Percentiles rank a stretch among this genome's conserved stretches.
Evolutionary conservation across 495 filamentous ascomycete genomes (phyloP).

Genomic region (Extremus antarcticus): DNA sequence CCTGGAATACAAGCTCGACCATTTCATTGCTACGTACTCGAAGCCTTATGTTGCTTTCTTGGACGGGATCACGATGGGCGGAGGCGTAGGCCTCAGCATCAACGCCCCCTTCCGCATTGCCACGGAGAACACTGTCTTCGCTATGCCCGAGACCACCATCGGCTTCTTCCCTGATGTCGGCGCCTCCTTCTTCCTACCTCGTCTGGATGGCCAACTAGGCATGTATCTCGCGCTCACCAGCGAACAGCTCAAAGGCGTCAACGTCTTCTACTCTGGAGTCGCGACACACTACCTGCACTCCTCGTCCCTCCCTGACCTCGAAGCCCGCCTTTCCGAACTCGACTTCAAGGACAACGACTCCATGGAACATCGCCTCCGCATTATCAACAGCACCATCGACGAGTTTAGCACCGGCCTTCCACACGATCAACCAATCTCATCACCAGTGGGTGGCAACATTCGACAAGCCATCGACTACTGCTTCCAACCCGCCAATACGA

Average conservation of each 20-base stretch:
- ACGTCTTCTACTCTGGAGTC: slow-evolving; percentile 50
- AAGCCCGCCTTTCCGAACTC: slow-evolving; percentile 77
- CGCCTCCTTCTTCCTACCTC: slow-evolving; percentile 85
- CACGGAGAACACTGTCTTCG: slow-evolving; percentile 86
- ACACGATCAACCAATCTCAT: slow-evolving; percentile 53
- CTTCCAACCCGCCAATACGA: slow-evolving; percentile 21
- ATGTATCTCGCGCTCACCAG: slow-evolving; percentile 89
- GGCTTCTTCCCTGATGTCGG: slow-evolving; percentile 98
- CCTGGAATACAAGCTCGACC: slow-evolving; percentile 87
- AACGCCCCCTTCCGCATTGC: slow-evolving; percentile 95
- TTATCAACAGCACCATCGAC: slow-evolving; percentile 79
- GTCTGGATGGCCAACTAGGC: slow-evolving; percentile 71
- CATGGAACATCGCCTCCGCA: slow-evolving; percentile 47
- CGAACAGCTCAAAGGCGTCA: slow-evolving; percentile 63
- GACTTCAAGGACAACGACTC: slow-evolving; percentile 65
- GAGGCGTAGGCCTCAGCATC: slow-evolving; percentile 84
- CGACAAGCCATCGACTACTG: slow-evolving; percentile 63
- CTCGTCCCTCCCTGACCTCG: slow-evolving; percentile 64
- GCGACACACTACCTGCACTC: slow-evolving; percentile 53
- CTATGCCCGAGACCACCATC: slow-evolving; percentile 97
- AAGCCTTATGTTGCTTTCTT: slow-evolving; percentile 95
- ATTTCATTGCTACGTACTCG: slow-evolving; percentile 83
- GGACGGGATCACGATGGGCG: slow-evolving; percentile 98
- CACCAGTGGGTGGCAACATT: slow-evolving; percentile 40
- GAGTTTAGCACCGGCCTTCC: slow-evolving; percentile 74